phyloP scores from a whole-genome alignment of 176 grass and related monocot genomes.

The Cenchrus americanus region DNA sequence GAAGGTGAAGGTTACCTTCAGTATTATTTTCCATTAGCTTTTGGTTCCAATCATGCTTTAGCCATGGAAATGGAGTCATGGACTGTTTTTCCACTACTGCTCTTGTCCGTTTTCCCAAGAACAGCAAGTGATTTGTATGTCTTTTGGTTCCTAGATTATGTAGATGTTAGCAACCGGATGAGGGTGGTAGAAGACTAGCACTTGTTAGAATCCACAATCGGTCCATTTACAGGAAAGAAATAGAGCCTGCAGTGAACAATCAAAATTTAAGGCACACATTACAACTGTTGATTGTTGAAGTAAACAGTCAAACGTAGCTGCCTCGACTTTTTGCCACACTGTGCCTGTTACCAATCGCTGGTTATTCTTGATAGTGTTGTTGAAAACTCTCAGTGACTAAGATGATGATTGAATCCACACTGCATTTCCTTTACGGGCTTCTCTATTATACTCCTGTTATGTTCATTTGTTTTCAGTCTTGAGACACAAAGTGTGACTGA shows the following conservation, averaged over 20 bases:
- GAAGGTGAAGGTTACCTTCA: neutral
- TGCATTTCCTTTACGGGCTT: neutral
- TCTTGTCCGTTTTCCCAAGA: neutral
- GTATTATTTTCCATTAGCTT: neutral
- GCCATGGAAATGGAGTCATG: neutral
- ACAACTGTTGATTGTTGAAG: neutral
- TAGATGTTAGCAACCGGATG: neutral
- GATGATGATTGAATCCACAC: neutral
- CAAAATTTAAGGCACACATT: neutral
- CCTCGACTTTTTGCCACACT: neutral
- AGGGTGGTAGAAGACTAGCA: neutral
- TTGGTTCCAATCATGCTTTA: neutral
- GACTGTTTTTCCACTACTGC: neutral
- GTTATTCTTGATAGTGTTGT: neutral
- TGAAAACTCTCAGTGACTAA: neutral
- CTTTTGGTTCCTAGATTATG: neutral
- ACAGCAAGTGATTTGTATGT: neutral
- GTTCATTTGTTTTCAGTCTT: constrained; percentile 8
- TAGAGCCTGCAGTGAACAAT: neutral
- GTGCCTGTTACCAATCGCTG: neutral
- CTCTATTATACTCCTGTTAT: neutral
- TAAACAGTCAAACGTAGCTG: neutral
- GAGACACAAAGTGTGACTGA: neutral
- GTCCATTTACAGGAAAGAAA: neutral
- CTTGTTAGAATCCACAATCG: neutral